Base-by-base conservation (phyloP, 2,329 filamentous ascomycete genomes). In the Beauveria sp. region DNA sequence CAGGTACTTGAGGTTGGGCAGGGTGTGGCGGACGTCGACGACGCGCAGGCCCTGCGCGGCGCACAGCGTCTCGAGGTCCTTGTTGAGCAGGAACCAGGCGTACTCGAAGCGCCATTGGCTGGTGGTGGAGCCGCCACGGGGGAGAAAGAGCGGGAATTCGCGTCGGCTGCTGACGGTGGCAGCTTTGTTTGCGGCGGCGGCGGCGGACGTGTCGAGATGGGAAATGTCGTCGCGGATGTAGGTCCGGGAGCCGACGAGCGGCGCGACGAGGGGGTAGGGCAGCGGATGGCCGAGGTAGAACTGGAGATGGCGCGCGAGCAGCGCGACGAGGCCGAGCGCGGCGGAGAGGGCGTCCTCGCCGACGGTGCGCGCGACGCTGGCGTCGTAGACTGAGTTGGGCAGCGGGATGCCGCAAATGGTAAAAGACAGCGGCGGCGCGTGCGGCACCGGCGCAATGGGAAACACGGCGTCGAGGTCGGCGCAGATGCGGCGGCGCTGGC, bases 61-160 rank as follows among this genome's bases (percentile, higher is more conserved):
- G 63, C 84, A 87, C 3, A 88, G 76, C 0, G 80, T 75, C 67
- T 97, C 92, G 61, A 99, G 92, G 70, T 97, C 80, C 75, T 97
- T 97, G 77, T 97, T 97, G 16, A 99, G 81, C n/a, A 97, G 78
- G 68, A 97, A 99, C 70, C 96, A 94, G 12, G 82, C 94, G 72
- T 97, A 99, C 68, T 97, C 93, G 73, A 97, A 97, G 2, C 93
- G 87, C 76, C 93, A 97, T 51, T 92, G 85, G 0, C 91, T 85
- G 2, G 84, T 82, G 0, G 69, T 82, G n/a, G 76, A 89, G 74
- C 82, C 83, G 18, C 83, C 82, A 2, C 81, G 75, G 0, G 80
- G 80, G 0, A 85, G 70, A 73, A 92, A 92, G 0, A 99, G 81
- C 0, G 94, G 94, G 68, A 96, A 99, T 6, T 85, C 86, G 58